Base-by-base conservation (phyloP, 78 protist species). In the Speleostelium caveatum region DNA sequence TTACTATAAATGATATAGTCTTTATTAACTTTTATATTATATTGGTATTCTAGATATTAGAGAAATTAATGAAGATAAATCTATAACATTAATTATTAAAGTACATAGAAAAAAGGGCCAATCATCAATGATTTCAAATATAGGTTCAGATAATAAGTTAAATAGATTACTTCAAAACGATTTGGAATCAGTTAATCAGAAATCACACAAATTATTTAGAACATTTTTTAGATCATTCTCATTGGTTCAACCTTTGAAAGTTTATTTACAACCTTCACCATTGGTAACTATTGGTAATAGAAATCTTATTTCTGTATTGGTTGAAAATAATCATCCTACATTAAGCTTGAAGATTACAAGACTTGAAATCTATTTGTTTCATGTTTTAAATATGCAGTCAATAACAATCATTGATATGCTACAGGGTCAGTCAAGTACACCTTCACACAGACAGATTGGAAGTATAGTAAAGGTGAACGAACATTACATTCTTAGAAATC, bases 31-130 rank as follows among this genome's bases (percentile, higher is more conserved):
- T 56, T 16, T 16, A n/a, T 56, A 21, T 56, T n/a, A 24, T 5
- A n/a, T n/a, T n/a, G n/a, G n/a, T n/a, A n/a, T n/a, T 55, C 22
- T 41, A 80, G 89, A 83, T 59, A 69, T 83, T 22, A 67, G 63
- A 83, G 91, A 83, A 42, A 56, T 83, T 26, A 56, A 69, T 69
- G 91, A 83, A 83, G 91, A 83, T 69, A 83, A 83, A 69, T 41
- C 38, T 35, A 83, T 83, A 32, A 83, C 77, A 28, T 24, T 83
- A 41, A 51, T 71, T 12, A 56, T 83, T 32, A 83, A 69, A 69
- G 71, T 83, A 19, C 63, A 56, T 59, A 53, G 91, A 83, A 63
- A 77, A 39, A 83, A 69, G 63, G 16, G 4, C 17, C 33, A 45
- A 16, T 36, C 28, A 32, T 69, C 55, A 55, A 39, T 56, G 39